phyloP scores from a whole-genome alignment of 352 stramenopile species.

The Phytophthora sansomeana region DNA sequence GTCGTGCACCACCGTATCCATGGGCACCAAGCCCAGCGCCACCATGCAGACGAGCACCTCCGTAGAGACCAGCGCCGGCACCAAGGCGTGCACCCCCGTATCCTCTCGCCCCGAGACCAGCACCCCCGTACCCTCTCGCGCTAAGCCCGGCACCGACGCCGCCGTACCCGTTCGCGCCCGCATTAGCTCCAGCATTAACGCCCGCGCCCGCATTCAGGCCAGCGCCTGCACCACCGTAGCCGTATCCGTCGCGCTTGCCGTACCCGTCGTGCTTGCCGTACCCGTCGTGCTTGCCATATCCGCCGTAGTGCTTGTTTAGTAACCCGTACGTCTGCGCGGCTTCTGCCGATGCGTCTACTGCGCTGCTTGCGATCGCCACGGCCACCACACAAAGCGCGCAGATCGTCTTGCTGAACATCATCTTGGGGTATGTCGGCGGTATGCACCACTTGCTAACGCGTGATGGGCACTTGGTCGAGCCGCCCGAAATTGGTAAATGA shows the following conservation, averaged over 20 bases:
- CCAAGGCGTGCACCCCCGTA: not conserved
- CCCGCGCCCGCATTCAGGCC: not conserved
- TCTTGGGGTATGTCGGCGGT: no score
- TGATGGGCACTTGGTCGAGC: no score
- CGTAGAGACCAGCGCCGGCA: no score
- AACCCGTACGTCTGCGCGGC: conserved; percentile 15
- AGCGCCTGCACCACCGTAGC: conserved; percentile 3
- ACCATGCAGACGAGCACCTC: no score
- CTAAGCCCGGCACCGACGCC: not conserved
- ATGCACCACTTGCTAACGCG: not conserved
- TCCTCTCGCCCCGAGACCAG: not conserved
- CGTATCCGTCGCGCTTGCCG: not conserved
- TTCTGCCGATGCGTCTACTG: conserved; percentile 17
- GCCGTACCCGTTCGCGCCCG: not conserved
- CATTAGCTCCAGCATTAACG: not conserved
- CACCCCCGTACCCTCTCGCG: not conserved
- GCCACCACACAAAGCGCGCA: conserved; percentile 20
- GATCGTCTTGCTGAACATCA: conserved; percentile 30
- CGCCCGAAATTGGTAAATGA: conserved; percentile 22
- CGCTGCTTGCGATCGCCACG: conserved; percentile 2
- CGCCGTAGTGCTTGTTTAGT: conserved; percentile 10
- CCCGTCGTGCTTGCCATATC: not conserved
- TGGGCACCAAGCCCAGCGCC: not conserved
- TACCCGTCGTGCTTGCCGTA: no score
- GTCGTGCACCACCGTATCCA: not conserved